Conservation (phyloP, 2,329 filamentous ascomycete species). For the Tolypocladium amazonense region DNA sequence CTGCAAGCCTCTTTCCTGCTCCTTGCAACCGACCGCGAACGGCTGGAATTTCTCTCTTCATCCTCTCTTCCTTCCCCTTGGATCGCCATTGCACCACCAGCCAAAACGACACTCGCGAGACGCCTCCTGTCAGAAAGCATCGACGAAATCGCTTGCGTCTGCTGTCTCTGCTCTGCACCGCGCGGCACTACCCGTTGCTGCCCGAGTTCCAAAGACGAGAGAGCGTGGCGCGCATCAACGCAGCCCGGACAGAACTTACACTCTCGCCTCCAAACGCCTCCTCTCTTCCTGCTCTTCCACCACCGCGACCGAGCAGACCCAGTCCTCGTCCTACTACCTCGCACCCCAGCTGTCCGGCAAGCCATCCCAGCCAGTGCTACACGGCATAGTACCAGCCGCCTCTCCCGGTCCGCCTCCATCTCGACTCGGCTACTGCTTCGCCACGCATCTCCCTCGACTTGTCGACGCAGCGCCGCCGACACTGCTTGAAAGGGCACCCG, state of each 20-base stretch:
- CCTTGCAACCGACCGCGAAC: not conserved
- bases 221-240: not conserved
- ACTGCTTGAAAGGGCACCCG: not conserved
- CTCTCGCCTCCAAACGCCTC: not conserved
- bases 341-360: not conserved
- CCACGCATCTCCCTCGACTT: not conserved
- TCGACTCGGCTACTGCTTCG: not conserved
- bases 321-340: not conserved
- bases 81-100: not conserved
- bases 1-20: not conserved
- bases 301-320: not conserved
- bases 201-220: not conserved
- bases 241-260: not conserved
- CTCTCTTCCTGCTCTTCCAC: not conserved
- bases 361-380: slow-evolving; percentile 2
- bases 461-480: not conserved
- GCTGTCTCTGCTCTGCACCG: not conserved
- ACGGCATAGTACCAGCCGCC: not conserved
- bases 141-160: not conserved
- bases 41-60: not conserved
- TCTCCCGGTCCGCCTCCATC: slow-evolving; percentile 1
- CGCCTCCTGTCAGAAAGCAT: not conserved
- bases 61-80: not conserved
- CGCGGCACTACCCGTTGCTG: not conserved
- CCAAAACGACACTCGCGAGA: not conserved